Evolutionary conservation across 1,284 basidiomycete genomes (phyloP).

Genomic region (Ceraceosorus guamensis): DNA sequence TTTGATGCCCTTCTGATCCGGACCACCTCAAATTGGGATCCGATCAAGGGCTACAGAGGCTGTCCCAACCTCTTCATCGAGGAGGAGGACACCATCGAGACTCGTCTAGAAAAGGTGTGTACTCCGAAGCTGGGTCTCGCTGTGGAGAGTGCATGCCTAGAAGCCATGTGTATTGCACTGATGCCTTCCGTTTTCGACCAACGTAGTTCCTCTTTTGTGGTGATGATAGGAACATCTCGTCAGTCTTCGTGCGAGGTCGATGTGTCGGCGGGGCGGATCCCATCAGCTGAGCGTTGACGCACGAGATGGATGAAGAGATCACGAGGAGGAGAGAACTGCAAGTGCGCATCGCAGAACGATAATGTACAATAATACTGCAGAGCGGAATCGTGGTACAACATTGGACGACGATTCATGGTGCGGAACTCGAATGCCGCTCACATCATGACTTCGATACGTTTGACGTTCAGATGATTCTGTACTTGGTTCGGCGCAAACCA

Average conservation of each 20-base stretch:
- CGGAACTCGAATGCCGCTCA: too few relatives aligned
- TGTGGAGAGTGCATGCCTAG: not conserved
- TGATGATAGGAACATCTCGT: constrained; percentile 76
- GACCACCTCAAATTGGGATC: constrained; percentile 52
- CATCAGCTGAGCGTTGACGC: not conserved
- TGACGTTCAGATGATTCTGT: constrained; percentile 30
- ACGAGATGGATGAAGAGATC: not conserved
- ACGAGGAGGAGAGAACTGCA: too few relatives aligned
- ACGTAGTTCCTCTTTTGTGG: constrained; percentile 41
- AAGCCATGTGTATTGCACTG: constrained; percentile 17
- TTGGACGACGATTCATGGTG: too few relatives aligned
- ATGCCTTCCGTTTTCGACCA: constrained; percentile 31
- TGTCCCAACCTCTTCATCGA: constrained; percentile 10
- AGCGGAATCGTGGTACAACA: too few relatives aligned
- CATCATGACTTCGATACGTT: too few relatives aligned
- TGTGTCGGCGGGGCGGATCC: constrained; percentile 62
- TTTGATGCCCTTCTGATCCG: constrained; percentile 80
- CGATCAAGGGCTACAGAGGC: not conserved
- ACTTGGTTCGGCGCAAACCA: constrained; percentile 34
- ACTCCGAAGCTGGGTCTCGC: not conserved
- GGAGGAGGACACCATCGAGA: constrained; percentile 7
- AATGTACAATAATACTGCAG: too few relatives aligned
- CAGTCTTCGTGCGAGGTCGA: constrained; percentile 76
- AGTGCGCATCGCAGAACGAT: too few relatives aligned
- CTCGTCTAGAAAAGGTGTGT: constrained; percentile 2